A percentile compares a stretch with the other conserved stretches of the same genome.
Conservation (phyloP, 495 filamentous ascomycete genomes). For the Neurospora africana region DNA sequence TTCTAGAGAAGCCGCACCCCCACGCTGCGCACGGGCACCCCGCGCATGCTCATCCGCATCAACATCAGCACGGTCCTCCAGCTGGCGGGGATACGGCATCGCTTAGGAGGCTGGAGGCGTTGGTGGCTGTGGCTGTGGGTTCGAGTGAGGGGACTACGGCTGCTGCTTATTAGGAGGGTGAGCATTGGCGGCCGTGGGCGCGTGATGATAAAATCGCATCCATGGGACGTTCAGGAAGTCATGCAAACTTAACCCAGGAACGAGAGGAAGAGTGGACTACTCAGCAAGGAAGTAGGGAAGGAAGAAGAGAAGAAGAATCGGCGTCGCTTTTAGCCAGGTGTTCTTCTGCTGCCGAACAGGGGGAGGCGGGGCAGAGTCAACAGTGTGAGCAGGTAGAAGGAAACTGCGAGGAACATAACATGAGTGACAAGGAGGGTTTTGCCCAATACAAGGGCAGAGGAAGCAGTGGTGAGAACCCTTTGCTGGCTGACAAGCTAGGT, state of each 20-base stretch:
- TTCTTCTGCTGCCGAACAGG: neutral
- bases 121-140: constrained; percentile 70
- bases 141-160: constrained; percentile 61
- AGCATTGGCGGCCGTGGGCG: neutral
- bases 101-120: constrained; percentile 64
- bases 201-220: neutral
- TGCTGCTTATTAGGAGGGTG: constrained; percentile 31
- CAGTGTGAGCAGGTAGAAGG: neutral
- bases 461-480: neutral
- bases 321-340: neutral
- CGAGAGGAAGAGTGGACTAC: neutral
- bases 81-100: constrained; percentile 21
- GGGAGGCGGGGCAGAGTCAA: neutral
- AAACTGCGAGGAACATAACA: neutral
- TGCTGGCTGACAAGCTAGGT: neutral
- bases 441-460: neutral
- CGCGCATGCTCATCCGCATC: neutral
- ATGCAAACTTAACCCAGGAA: neutral
- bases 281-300: neutral
- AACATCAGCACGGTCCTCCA: neutral
- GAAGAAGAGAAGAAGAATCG: neutral
- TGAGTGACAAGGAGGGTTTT: neutral
- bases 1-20: constrained; percentile 17
- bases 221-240: neutral
- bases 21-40: neutral